Percentiles rank a stretch among this genome's conserved stretches.
phyloP scores from a whole-genome alignment of 495 filamentous ascomycete species.

The Penicillium robsamsonii region DNA sequence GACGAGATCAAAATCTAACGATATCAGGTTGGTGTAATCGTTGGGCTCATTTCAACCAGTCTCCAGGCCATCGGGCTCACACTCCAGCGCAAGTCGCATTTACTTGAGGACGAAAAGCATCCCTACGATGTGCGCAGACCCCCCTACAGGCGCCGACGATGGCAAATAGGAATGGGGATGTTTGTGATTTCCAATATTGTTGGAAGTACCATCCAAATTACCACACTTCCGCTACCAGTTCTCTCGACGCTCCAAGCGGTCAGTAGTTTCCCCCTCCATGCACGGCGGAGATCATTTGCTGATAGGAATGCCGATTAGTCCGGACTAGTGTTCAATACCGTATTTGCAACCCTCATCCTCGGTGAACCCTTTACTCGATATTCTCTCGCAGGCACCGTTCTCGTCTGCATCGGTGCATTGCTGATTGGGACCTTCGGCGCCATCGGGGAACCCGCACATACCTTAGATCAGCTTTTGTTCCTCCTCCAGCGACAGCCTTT shows the following conservation, averaged over 20 bases:
- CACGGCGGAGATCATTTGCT: constrained; percentile 6
- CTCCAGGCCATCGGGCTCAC: constrained; percentile 94
- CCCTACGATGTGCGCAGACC: constrained; percentile 76
- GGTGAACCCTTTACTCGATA: constrained; percentile 91
- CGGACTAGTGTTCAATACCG: constrained; percentile 96
- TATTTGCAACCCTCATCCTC: constrained; percentile 91
- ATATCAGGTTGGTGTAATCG: constrained; percentile 79
- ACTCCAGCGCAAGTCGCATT: constrained; percentile 97
- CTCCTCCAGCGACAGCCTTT: constrained; percentile 74
- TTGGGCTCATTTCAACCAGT: constrained; percentile 88
- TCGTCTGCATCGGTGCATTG: constrained; percentile 82
- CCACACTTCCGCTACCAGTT: constrained; percentile 90
- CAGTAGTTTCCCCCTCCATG: constrained; percentile 25
- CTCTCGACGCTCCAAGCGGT: constrained; percentile 91
- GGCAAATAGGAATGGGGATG: constrained; percentile 97
- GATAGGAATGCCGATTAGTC: constrained; percentile 45
- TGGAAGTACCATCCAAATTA: constrained; percentile 96
- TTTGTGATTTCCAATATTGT: constrained; percentile 93
- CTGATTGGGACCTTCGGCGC: constrained; percentile 93
- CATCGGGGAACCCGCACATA: constrained; percentile 92
- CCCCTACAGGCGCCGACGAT: constrained; percentile 85
- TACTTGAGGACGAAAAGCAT: constrained; percentile 92
- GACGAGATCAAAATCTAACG: constrained; percentile 14
- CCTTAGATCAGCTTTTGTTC: constrained; percentile 72
- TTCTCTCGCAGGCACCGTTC: constrained; percentile 81